Percentiles rank a stretch among this genome's conserved stretches.
Conservation (phyloP, 2,329 filamentous ascomycete genomes). For the Onygena corvina region DNA sequence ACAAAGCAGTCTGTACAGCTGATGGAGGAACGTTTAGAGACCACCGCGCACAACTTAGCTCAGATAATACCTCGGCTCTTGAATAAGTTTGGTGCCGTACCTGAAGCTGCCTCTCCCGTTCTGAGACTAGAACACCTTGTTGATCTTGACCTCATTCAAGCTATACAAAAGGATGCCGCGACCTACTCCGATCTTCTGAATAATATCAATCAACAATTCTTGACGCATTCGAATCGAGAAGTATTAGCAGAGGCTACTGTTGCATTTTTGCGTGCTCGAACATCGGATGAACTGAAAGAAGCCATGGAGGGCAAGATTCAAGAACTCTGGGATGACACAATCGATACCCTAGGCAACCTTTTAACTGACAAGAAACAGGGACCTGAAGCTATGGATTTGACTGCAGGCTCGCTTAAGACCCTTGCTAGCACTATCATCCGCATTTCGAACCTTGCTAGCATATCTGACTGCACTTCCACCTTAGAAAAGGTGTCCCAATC, state of each 20-base stretch:
- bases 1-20: slow-evolving; percentile 51
- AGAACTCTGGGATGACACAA: slow-evolving; percentile 72
- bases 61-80: slow-evolving; percentile 70
- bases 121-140: slow-evolving; percentile 76
- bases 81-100: slow-evolving; percentile 85
- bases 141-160: slow-evolving; percentile 75
- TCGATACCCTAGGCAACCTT: slow-evolving; percentile 60
- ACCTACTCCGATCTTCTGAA: slow-evolving; percentile 72
- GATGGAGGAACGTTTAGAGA: slow-evolving; percentile 56
- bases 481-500: slow-evolving; percentile 48
- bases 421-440: slow-evolving; percentile 64
- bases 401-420: slow-evolving; percentile 52
- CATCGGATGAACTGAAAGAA: slow-evolving; percentile 80
- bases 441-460: slow-evolving; percentile 65
- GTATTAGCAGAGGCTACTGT: slow-evolving; percentile 74
- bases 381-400: slow-evolving; percentile 36
- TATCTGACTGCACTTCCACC: slow-evolving; percentile 63
- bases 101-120: slow-evolving; percentile 73
- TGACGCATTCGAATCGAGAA: slow-evolving; percentile 74
- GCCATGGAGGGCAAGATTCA: slow-evolving; percentile 68
- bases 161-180: slow-evolving; percentile 72
- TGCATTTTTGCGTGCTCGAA: slow-evolving; percentile 71
- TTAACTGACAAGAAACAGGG: slow-evolving; percentile 57
- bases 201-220: slow-evolving; percentile 88
- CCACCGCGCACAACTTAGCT: slow-evolving; percentile 62